Evolutionary conservation across 1,284 basidiomycete genomes (phyloP).

Genomic region (Sporisorium iseilematis-ciliati): DNA sequence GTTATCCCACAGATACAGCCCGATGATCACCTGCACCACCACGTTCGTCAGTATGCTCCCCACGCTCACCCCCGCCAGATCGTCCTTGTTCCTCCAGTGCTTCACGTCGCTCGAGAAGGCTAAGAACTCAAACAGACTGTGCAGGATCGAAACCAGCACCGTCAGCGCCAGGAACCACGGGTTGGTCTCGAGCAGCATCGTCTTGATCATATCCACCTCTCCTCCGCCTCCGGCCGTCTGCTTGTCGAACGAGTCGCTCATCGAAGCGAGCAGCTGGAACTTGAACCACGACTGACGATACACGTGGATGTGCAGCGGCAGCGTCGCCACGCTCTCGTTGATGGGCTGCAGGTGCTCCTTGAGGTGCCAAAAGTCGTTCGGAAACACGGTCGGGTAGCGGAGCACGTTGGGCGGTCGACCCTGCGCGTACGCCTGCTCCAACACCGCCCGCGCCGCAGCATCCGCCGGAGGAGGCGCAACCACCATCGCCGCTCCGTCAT

Average conservation of each 20-base stretch:
- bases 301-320: conserved; percentile 85
- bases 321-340: conserved; percentile 65
- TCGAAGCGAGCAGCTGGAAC: conserved; percentile 64
- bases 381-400: conserved; percentile 80
- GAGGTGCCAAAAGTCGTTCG: conserved; percentile 87
- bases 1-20: conserved; percentile 94
- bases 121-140: conserved; percentile 77
- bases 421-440: conserved; percentile 20
- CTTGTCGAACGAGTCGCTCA: conserved; percentile 78
- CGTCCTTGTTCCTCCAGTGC: conserved; percentile 92
- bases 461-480: conserved; percentile 21
- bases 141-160: conserved; percentile 82
- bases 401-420: conserved; percentile 33
- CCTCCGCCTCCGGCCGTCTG: conserved; percentile 61
- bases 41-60: conserved; percentile 87
- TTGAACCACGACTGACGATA: conserved; percentile 76
- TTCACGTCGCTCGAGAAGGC: conserved; percentile 79
- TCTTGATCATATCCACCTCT: conserved; percentile 72
- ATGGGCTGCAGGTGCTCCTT: conserved; percentile 68
- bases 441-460: not conserved
- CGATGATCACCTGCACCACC: conserved; percentile 82
- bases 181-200: conserved; percentile 78
- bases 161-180: conserved; percentile 86
- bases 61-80: conserved; percentile 73
- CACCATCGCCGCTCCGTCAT: conserved; percentile 23